Conservation (phyloP, 2,329 filamentous ascomycete genomes). For the Lasiodiplodia gonubiensis region DNA sequence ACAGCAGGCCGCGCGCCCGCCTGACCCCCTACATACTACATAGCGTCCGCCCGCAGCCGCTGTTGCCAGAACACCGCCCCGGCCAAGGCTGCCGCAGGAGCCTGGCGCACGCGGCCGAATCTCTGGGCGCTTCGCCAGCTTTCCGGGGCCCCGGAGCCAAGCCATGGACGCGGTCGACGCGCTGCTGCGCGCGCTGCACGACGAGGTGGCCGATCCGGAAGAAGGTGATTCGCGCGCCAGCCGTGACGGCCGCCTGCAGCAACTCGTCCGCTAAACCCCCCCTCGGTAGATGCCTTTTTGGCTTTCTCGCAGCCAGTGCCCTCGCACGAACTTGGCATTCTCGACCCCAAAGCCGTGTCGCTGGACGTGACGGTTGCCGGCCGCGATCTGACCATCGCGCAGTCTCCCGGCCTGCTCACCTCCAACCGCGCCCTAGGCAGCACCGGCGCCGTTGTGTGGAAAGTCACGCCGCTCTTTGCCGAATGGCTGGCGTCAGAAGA, state of each 20-base stretch:
- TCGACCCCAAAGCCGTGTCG: slow-evolving; percentile 25
- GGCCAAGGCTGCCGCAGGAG: slow-evolving; percentile 16
- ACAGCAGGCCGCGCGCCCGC: slow-evolving; percentile 9
- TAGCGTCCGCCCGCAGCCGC: slow-evolving; percentile 1
- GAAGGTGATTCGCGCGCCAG: slow-evolving; percentile 58
- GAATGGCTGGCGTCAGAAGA: slow-evolving; percentile 71
- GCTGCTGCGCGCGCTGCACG: slow-evolving; percentile 53
- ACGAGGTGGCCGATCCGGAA: slow-evolving; percentile 62
- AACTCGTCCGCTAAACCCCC: slow-evolving; percentile 19
- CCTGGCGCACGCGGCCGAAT: not conserved
- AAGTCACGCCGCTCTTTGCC: slow-evolving; percentile 82
- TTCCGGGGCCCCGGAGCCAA: slow-evolving; percentile 12
- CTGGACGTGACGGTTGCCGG: slow-evolving; percentile 65
- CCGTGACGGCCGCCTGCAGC: not conserved
- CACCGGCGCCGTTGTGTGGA: slow-evolving; percentile 89
- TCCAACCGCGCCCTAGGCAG: slow-evolving; percentile 76
- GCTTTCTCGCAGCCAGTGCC: slow-evolving; percentile 80
- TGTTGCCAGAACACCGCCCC: not conserved
- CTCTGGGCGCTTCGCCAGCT: not conserved
- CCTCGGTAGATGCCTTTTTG: slow-evolving; percentile 76
- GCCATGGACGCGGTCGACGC: slow-evolving; percentile 17
- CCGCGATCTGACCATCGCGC: slow-evolving; percentile 75
- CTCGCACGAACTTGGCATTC: slow-evolving; percentile 60
- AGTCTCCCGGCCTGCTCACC: slow-evolving; percentile 81
- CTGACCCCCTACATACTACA: not conserved